A percentile compares a stretch with the other conserved stretches of the same genome.
Evolutionary conservation across 75 land plant species (phyloP).

Genomic region (Selaginella tamariscina): DNA sequence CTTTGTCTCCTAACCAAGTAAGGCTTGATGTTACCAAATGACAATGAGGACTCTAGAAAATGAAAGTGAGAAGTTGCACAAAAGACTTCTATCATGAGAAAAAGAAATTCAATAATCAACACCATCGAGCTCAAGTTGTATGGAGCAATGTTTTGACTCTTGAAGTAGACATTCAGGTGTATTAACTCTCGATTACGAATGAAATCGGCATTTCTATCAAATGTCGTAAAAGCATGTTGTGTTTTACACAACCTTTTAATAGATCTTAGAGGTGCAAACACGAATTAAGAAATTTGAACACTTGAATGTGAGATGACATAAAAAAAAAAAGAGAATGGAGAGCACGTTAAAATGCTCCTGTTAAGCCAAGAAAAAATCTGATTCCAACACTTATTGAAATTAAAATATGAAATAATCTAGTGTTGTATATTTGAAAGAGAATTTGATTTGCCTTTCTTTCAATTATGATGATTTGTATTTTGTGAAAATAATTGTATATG

Average conservation of each 20-base stretch:
- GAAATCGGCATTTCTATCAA: not conserved
- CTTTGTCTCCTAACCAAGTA: not conserved
- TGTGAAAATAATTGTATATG: not conserved
- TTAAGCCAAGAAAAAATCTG: not conserved
- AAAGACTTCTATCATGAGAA: not conserved
- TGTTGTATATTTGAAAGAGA: not conserved
- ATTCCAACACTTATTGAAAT: not conserved
- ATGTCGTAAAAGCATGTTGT: not conserved
- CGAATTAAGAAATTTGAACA: not conserved
- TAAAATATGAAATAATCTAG: not conserved
- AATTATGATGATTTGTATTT: not conserved
- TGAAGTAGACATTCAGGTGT: too few relatives aligned
- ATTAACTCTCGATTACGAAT: not conserved
- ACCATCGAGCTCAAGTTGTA: too few relatives aligned
- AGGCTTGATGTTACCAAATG: too few relatives aligned
- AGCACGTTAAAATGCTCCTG: not conserved
- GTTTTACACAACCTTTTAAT: slow-evolving; percentile 1
- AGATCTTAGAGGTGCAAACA: not conserved
- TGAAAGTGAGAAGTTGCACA: not conserved
- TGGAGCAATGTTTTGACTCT: too few relatives aligned
- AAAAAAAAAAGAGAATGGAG: not conserved
- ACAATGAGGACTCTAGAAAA: too few relatives aligned
- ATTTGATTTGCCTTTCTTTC: not conserved
- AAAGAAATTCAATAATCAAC: not conserved
- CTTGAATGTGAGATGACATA: not conserved